Evolutionary conservation across 352 stramenopile genomes (phyloP).

Genomic region (Phytophthora tubulina): DNA sequence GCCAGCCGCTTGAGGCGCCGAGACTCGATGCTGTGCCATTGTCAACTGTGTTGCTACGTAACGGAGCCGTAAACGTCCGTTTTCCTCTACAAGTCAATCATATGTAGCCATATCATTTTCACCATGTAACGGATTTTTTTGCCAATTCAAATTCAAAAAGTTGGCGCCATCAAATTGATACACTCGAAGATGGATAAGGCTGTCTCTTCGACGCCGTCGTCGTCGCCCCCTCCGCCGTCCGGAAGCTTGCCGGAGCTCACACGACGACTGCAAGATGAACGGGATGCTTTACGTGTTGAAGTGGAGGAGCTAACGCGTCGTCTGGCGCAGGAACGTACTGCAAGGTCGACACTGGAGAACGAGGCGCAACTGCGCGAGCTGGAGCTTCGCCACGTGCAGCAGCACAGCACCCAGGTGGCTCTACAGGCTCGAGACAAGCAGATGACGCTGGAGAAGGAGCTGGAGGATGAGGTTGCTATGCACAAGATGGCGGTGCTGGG

Average conservation of each 20-base stretch:
- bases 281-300: constrained; percentile 54
- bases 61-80: not conserved
- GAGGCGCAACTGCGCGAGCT: constrained; percentile 73
- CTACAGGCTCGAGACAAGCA: constrained; percentile 62
- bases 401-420: constrained; percentile 59
- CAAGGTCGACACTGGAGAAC: constrained; percentile 56
- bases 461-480: constrained; percentile 64
- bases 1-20: constrained; percentile 4
- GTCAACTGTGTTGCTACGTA: constrained; percentile 17
- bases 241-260: constrained; percentile 65
- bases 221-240: constrained; percentile 24
- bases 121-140: not conserved
- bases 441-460: constrained; percentile 62
- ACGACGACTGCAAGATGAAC: constrained; percentile 69
- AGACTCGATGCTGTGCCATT: constrained; percentile 29
- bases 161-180: constrained; percentile 16
- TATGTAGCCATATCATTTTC: constrained; percentile 25
- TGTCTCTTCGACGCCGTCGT: constrained; percentile 4
- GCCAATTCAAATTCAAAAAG: constrained; percentile 40
- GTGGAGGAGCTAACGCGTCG: constrained; percentile 63
- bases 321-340: constrained; percentile 52
- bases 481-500: constrained; percentile 65
- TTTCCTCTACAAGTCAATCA: not conserved
- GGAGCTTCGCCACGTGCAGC: constrained; percentile 74
- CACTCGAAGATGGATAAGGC: constrained; percentile 22